Evolutionary conservation across 2,329 filamentous ascomycete species (phyloP).

Genomic region (Aspergillus ustus): DNA sequence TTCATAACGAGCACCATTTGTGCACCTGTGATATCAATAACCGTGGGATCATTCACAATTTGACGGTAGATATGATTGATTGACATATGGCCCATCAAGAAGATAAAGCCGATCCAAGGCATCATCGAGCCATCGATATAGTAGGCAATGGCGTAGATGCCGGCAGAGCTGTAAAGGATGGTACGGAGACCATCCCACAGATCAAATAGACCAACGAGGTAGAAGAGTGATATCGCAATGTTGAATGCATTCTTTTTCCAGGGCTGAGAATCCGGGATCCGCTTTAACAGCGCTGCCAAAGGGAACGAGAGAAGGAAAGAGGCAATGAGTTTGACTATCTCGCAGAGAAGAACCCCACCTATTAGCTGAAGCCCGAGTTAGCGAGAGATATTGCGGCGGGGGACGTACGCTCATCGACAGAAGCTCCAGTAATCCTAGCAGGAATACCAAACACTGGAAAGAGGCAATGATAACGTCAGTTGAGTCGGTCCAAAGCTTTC

Average conservation of each 20-base stretch:
- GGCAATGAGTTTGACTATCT: constrained; percentile 84
- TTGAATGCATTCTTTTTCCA: constrained; percentile 87
- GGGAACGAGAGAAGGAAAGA: constrained; percentile 93
- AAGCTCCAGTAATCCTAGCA: constrained; percentile 62
- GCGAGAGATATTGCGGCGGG: not conserved
- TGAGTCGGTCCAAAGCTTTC: constrained; percentile 18
- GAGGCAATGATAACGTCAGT: constrained; percentile 21
- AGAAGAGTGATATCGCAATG: constrained; percentile 81
- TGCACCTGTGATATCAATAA: constrained; percentile 85
- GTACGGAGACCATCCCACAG: constrained; percentile 85
- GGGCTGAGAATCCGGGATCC: constrained; percentile 83
- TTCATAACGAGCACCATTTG: constrained; percentile 99
- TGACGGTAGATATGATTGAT: constrained; percentile 85
- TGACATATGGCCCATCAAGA: constrained; percentile 95
- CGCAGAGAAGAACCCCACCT: not conserved
- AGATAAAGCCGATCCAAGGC: constrained; percentile 95
- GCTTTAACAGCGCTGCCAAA: constrained; percentile 83
- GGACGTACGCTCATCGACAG: constrained; percentile 64
- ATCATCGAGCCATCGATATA: constrained; percentile 88
- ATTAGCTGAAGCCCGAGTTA: constrained; percentile 7
- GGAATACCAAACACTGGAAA: constrained; percentile 64
- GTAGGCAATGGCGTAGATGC: constrained; percentile 80
- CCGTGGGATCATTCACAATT: constrained; percentile 65
- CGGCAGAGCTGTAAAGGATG: constrained; percentile 76
- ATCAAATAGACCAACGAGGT: constrained; percentile 90